phyloP scores from a whole-genome alignment of 768 basidiomycete species.

The Steccherinum ochraceum region DNA sequence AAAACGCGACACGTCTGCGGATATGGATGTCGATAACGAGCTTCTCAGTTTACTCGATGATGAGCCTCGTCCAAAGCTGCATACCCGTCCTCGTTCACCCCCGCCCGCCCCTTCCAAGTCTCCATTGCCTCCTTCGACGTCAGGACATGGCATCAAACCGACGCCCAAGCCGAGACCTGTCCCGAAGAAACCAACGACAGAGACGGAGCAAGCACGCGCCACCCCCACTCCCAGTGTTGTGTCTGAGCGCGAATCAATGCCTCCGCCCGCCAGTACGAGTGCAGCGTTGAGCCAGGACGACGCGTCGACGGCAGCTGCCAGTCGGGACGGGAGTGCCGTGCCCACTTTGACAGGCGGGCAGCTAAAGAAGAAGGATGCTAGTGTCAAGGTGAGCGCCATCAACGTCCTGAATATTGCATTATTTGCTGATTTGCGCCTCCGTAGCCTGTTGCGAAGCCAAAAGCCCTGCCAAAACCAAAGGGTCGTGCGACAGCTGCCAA shows the following conservation, averaged over 20 bases:
- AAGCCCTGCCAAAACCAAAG: slow-evolving; percentile 13
- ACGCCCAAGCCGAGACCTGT: not conserved
- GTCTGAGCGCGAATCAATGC: slow-evolving; percentile 51
- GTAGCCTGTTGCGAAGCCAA: slow-evolving; percentile 13
- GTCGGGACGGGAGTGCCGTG: not conserved
- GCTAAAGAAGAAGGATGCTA: slow-evolving; percentile 15
- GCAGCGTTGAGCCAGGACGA: not conserved
- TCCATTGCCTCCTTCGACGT: slow-evolving; percentile 7
- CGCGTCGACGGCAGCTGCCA: not conserved
- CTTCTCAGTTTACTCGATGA: slow-evolving; percentile 66
- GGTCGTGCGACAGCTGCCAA: slow-evolving; percentile 17
- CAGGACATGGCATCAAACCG: slow-evolving; percentile 4
- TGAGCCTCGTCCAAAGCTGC: slow-evolving; percentile 11
- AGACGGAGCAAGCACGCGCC: slow-evolving; percentile 9
- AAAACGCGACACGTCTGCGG: slow-evolving; percentile 30
- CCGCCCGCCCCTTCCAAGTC: slow-evolving; percentile 11
- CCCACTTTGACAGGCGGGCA: not conserved
- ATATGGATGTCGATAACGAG: slow-evolving; percentile 60
- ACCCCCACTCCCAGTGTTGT: slow-evolving; percentile 13
- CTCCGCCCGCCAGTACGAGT: slow-evolving; percentile 36
- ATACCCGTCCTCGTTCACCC: slow-evolving; percentile 6
- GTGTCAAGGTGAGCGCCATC: slow-evolving; percentile 22
- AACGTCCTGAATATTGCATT: too few relatives aligned
- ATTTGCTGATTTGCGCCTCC: not conserved
- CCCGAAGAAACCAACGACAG: slow-evolving; percentile 4